Base-by-base conservation (phyloP, 2,329 filamentous ascomycete genomes). In the Sclerotinia minor region DNA sequence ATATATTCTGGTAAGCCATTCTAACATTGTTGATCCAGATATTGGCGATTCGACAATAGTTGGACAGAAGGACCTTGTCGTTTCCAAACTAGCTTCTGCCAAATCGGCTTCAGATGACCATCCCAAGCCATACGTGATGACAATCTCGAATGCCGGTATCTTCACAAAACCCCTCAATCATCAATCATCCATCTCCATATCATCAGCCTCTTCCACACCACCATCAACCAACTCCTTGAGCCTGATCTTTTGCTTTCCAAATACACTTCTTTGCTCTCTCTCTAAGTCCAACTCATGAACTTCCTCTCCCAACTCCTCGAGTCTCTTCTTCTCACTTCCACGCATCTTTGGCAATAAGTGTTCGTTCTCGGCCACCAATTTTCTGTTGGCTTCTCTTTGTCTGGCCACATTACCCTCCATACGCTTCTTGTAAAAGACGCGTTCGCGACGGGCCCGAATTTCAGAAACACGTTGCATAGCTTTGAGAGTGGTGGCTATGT, bases 391-490 rank as follows among this genome's bases (percentile, higher is more conserved):
- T 75, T 89, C 90, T 72, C 92, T 84, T 83, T 95, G 89, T 77
- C 89, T 86, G 80, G 91, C 91, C 81, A 91, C 89, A 82, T 96
- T 96, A 79, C 94, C 94, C 64, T 89, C 89, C 91, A 98, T 93
- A 78, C 95, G 89, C 78, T 90, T 89, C 87, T 92, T 94, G 84
- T 97, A 97, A 82, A 97, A 97, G 72, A 90, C 90, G 74, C 92
- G 87, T 85, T 98, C 94, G 77, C 95, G 87, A 78, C 89, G 87
- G 68, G 87, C 80, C 66, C 93, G 85, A 80, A 98, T 94, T 83
- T 97, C 94, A 75, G 87, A 84, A 75, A 98, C 89, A 72, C 94
- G 87, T 81, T 92, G 85, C 93, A 99, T 99, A 73, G 94, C 94
- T 78, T 91, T 88, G 80, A 98, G 85, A 21, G 95, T 98, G 77